phyloP scores from a whole-genome alignment of 2,329 filamentous ascomycete species.

The Orbilia blumenaviensis region DNA sequence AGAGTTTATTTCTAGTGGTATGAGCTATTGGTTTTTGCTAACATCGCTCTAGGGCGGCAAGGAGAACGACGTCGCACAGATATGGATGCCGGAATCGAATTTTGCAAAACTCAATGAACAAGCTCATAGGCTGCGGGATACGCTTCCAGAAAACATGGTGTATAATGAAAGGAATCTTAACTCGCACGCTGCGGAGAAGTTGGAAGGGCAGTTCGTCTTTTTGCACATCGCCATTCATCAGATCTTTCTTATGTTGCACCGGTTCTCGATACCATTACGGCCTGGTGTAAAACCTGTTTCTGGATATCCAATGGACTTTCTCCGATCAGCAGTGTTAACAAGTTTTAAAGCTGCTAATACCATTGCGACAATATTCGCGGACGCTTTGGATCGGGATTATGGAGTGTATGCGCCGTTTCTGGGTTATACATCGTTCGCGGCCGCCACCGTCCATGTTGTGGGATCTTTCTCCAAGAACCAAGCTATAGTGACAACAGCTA shows the following conservation, averaged over 20 bases:
- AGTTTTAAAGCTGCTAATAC: slow-evolving; percentile 85
- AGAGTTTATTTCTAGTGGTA: slow-evolving; percentile 11
- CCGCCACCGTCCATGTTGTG: slow-evolving; percentile 92
- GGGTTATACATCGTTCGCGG: slow-evolving; percentile 92
- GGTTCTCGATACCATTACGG: slow-evolving; percentile 80
- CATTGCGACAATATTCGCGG: slow-evolving; percentile 83
- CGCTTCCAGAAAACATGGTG: slow-evolving; percentile 74
- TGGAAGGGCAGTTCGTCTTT: slow-evolving; percentile 91
- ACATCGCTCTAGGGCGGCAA: slow-evolving; percentile 71
- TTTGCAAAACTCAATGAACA: slow-evolving; percentile 76
- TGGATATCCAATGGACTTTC: slow-evolving; percentile 77
- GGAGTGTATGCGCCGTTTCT: slow-evolving; percentile 89
- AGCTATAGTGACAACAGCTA: slow-evolving; percentile 77
- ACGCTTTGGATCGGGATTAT: slow-evolving; percentile 73
- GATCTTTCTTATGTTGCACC: slow-evolving; percentile 86
- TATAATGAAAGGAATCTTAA: slow-evolving; percentile 85
- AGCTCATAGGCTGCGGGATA: slow-evolving; percentile 74
- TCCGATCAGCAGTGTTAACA: slow-evolving; percentile 76
- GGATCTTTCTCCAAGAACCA: slow-evolving; percentile 88
- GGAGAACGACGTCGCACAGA: slow-evolving; percentile 76
- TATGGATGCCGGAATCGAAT: slow-evolving; percentile 83
- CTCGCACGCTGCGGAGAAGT: slow-evolving; percentile 81
- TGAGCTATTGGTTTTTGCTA: neutral
- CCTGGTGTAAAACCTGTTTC: slow-evolving; percentile 64
- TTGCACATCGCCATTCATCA: slow-evolving; percentile 90